Evolutionary conservation across 139 green algal species (phyloP), one percentile per base, ranked within the genome.

Genomic region (Pleodorina starrii): DNA sequence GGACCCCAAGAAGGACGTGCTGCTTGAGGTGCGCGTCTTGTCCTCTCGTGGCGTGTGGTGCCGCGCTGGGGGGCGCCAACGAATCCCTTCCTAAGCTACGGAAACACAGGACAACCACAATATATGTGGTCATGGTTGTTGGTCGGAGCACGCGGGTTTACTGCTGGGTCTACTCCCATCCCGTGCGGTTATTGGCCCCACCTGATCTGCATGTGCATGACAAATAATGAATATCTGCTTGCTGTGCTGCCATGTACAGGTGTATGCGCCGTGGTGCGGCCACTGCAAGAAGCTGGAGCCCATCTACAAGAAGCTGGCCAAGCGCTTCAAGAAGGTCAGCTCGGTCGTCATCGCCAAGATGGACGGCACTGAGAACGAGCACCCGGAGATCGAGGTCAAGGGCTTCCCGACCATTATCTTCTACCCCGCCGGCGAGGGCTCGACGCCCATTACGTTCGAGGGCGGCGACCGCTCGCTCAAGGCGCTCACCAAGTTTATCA

Each of bases 211-310:
- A 66, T 66, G 54, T 66, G 54, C 25, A n/a, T n/a, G n/a, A n/a
- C n/a, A n/a, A n/a, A n/a, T n/a, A n/a, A n/a, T n/a, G n/a, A n/a
- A n/a, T n/a, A n/a, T n/a, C 54, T 25, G 9, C 29, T 66, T 12
- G 50, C 14, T 12, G 29, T 66, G 6, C 7, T 66, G 29, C 54
- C 9, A 4, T 12, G 5, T 12, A 2, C 72, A 92, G 90, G 91
- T 97, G n/a, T 97, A 98, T 88, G 96, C 96, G 16, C 96, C 96
- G 25, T 98, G 96, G 97, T 98, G 97, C 90, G 95, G 96, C n/a
- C 95, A 97, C 94, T 98, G 96, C 96, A 97, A 98, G 93, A 59
- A 89, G 82, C 92, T 98, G 35, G 95, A 94, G 51, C 96, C 96
- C 50, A 93, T 94, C 43, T 98, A 96, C 92, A 93, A 96, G 91